A percentile compares a stretch with the other conserved stretches of the same genome.
phyloP scores from a whole-genome alignment of 805 yeast species.

The Candida rishiriensis region DNA sequence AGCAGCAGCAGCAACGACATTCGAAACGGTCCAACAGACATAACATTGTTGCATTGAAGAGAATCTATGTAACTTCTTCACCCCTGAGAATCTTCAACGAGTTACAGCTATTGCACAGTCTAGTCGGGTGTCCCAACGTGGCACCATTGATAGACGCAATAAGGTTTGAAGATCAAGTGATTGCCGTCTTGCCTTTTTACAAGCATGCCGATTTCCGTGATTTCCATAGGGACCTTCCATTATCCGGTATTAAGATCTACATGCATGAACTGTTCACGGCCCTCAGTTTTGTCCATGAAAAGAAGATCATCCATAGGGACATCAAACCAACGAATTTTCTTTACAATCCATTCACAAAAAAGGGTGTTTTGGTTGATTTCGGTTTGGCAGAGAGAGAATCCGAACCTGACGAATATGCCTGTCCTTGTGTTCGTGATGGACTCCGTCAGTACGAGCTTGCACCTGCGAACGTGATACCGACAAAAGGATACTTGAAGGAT shows the following conservation, averaged over 20 bases:
- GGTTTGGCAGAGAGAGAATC: conserved; percentile 76
- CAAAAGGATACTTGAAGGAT: conserved; percentile 75
- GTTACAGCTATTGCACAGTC: conserved; percentile 64
- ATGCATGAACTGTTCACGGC: conserved; percentile 76
- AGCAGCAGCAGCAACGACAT: too few species aligned
- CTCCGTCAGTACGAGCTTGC: conserved; percentile 25
- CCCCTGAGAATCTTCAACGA: conserved; percentile 90
- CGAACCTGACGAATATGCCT: conserved; percentile 31
- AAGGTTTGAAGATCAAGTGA: conserved; percentile 84
- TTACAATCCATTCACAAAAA: conserved; percentile 58
- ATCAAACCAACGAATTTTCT: conserved; percentile 74
- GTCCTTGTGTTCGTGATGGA: conserved; percentile 54
- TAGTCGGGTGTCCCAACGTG: conserved; percentile 66
- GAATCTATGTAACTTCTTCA: conserved; percentile 92
- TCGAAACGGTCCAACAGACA: conserved; percentile 19
- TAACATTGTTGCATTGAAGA: conserved; percentile 73
- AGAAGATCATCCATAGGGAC: conserved; percentile 87
- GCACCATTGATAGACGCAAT: conserved; percentile 89
- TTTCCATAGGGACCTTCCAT: conserved; percentile 74
- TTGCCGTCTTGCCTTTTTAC: conserved; percentile 88
- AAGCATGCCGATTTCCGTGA: conserved; percentile 87
- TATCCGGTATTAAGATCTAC: conserved; percentile 76
- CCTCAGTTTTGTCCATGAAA: conserved; percentile 67
- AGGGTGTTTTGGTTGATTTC: conserved; percentile 86
- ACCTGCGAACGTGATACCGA: conserved; percentile 34